These are phyloP conservation scores for Didymella pomorum DNA, from an alignment of 2,329 filamentous ascomycete genomes.

Conservation along the genomic window DNA sequence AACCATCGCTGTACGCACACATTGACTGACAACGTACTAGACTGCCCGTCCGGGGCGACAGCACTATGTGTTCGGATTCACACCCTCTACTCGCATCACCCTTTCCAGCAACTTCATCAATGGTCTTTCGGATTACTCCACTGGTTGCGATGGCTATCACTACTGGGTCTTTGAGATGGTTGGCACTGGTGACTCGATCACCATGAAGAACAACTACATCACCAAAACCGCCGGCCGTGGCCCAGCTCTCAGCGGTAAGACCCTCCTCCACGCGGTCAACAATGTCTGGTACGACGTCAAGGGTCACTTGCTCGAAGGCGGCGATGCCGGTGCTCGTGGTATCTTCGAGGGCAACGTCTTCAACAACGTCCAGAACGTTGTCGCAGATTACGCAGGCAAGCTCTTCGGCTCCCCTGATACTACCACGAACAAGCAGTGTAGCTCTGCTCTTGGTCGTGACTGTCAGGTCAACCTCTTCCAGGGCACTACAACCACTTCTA, in stretches of 20 bases:
- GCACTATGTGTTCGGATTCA: constrained; percentile 24
- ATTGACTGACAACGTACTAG: neutral
- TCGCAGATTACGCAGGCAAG: constrained; percentile 17
- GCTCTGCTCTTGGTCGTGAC: constrained; percentile 18
- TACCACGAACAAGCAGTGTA: constrained; percentile 21
- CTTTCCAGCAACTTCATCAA: constrained; percentile 32
- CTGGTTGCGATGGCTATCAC: constrained; percentile 28
- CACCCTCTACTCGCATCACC: constrained; percentile 23
- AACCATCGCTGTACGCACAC: neutral
- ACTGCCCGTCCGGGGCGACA: constrained; percentile 24
- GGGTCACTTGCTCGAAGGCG: constrained; percentile 27
- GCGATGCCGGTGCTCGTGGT: constrained; percentile 11
- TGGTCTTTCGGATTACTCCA: constrained; percentile 24
- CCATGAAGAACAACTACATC: constrained; percentile 30
- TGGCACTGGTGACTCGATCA: constrained; percentile 28
- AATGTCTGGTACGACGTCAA: constrained; percentile 27
- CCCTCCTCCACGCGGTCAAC: constrained; percentile 30
- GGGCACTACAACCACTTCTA: constrained; percentile 17
- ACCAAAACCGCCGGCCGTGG: constrained; percentile 25
- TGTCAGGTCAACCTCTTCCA: constrained; percentile 22
- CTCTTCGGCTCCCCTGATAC: constrained; percentile 22
- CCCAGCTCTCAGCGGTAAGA: constrained; percentile 25
- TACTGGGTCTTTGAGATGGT: constrained; percentile 33
- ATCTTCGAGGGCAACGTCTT: constrained; percentile 31
- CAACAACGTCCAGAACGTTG: constrained; percentile 21